Evolutionary conservation across 345 rosid genomes (phyloP).

Genomic region (Ceriops tagal): DNA sequence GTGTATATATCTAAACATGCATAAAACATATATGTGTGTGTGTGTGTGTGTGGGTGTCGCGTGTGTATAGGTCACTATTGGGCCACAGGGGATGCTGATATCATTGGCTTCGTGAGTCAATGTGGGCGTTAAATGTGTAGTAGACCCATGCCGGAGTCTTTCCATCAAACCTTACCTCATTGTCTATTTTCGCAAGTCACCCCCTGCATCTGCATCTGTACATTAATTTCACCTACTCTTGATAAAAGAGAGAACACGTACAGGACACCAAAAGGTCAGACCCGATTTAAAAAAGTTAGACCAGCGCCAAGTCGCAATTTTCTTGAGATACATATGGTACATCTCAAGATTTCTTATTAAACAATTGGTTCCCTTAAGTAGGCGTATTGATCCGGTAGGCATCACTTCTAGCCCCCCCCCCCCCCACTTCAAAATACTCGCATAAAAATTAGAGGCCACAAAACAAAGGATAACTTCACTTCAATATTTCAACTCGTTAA

Average conservation of each 20-base stretch:
- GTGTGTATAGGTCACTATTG: no score
- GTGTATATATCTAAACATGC: no score
- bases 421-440: slow-evolving; percentile 3
- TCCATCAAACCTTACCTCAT: slow-evolving; percentile 30
- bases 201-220: no score
- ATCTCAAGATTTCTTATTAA: not conserved
- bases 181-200: slow-evolving; percentile 27
- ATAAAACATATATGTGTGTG: no score
- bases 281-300: no score
- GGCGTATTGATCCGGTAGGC: not conserved
- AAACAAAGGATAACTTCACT: no score
- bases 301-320: not conserved
- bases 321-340: not conserved
- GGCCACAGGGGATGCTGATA: not conserved
- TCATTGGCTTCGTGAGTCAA: slow-evolving; percentile 20
- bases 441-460: not conserved
- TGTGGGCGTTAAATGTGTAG: slow-evolving; percentile 19
- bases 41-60: no score
- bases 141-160: slow-evolving; percentile 14
- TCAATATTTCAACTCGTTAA: no score
- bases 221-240: not conserved
- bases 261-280: not conserved
- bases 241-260: no score
- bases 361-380: not conserved
- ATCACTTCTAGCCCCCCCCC: not conserved